A percentile compares a stretch with the other conserved stretches of the same genome.
Evolutionary conservation across 2,329 filamentous ascomycete species (phyloP).

Genomic region (Raffaelea ambrosiae): DNA sequence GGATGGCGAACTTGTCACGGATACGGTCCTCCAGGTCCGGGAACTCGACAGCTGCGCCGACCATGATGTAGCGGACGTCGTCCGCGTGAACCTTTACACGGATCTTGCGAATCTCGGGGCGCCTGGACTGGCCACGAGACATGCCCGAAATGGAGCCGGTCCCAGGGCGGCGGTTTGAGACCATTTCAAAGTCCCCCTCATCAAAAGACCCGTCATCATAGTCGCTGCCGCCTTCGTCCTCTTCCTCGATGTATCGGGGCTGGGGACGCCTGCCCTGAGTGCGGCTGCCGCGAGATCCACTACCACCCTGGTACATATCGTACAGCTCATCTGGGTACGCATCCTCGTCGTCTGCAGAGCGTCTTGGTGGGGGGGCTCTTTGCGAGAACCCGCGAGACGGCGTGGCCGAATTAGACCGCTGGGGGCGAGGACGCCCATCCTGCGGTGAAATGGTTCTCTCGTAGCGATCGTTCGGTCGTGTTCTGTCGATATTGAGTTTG

Average conservation of each 20-base stretch:
- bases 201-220: constrained; percentile 64
- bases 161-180: constrained; percentile 44
- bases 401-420: constrained; percentile 34
- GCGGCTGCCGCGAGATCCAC: constrained; percentile 29
- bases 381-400: constrained; percentile 35
- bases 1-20: constrained; percentile 76
- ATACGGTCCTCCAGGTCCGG: constrained; percentile 71
- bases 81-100: constrained; percentile 87
- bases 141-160: constrained; percentile 38
- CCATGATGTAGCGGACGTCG: constrained; percentile 89
- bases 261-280: constrained; percentile 28
- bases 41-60: constrained; percentile 64
- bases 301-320: constrained; percentile 43
- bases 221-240: constrained; percentile 66
- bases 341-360: constrained; percentile 48
- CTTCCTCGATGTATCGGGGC: constrained; percentile 67
- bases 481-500: constrained; percentile 53
- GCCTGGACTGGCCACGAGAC: constrained; percentile 45
- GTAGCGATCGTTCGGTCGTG: constrained; percentile 43
- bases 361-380: constrained; percentile 23
- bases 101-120: constrained; percentile 66
- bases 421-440: constrained; percentile 24
- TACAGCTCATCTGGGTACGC: constrained; percentile 65
- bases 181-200: constrained; percentile 73
- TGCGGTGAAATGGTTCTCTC: constrained; percentile 43